Conservation (phyloP, 2,329 filamentous ascomycete species). For the Ophiobolus disseminans region DNA sequence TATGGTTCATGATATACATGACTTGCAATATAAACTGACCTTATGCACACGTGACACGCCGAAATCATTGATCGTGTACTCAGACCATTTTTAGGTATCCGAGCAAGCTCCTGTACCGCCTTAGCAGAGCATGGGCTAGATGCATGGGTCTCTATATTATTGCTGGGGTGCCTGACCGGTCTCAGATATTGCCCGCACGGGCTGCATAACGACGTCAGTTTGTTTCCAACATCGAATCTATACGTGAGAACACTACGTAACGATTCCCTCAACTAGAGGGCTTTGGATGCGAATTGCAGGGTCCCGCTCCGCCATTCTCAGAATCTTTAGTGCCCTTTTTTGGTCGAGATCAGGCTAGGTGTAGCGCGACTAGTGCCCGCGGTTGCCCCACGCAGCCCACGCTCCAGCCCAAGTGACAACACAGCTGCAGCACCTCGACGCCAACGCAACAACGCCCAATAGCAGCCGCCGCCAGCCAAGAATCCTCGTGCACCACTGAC, state of each 20-base stretch:
- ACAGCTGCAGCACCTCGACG: constrained; percentile 20
- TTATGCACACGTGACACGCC: neutral
- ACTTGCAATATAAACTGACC: constrained; percentile 1
- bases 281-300: too few species aligned
- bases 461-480: constrained; percentile 12
- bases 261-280: too few species aligned
- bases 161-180: constrained; percentile 18
- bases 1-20: constrained; percentile 41
- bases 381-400: constrained; percentile 27
- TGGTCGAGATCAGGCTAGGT: constrained; percentile 2
- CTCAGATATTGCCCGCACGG: neutral
- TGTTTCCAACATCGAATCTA: constrained; percentile 4
- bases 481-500: constrained; percentile 20
- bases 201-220: constrained; percentile 22
- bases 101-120: neutral
- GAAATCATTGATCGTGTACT: too few species aligned
- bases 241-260: too few species aligned
- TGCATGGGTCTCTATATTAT: neutral
- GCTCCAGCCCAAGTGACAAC: constrained; percentile 26
- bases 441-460: constrained; percentile 29
- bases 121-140: neutral
- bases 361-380: constrained; percentile 11
- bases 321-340: neutral
- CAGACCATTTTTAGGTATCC: too few species aligned
- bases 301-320: too few species aligned